These are phyloP conservation scores for Pseudozyma hubeiensis DNA, from an alignment of 1,284 basidiomycete species.

Conservation along the genomic window DNA sequence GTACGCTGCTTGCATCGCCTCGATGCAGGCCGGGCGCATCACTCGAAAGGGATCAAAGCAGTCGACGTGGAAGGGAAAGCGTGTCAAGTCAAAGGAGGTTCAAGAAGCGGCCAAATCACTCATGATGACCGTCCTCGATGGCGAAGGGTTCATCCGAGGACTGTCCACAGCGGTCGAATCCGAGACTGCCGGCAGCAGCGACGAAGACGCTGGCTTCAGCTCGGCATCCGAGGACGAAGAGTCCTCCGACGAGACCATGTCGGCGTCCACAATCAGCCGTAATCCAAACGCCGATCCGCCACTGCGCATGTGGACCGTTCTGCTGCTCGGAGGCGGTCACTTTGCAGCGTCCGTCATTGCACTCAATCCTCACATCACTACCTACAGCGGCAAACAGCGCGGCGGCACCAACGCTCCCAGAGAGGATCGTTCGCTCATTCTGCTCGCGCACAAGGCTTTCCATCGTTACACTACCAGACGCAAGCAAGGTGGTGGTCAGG, in stretches of 20 bases:
- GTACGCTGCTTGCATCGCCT: constrained; percentile 71
- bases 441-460: constrained; percentile 93
- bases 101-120: constrained; percentile 55
- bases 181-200: constrained; percentile 23
- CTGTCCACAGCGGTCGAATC: constrained; percentile 30
- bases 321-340: constrained; percentile 97
- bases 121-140: constrained; percentile 60
- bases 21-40: constrained; percentile 65
- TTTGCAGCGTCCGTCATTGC: constrained; percentile 90
- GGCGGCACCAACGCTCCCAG: constrained; percentile 22
- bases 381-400: constrained; percentile 27
- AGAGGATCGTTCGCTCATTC: constrained; percentile 72
- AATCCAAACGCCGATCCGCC: constrained; percentile 46
- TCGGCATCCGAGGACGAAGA: constrained; percentile 24
- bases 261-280: constrained; percentile 29
- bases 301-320: constrained; percentile 84
- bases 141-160: constrained; percentile 48
- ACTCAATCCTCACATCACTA: constrained; percentile 69
- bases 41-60: constrained; percentile 46
- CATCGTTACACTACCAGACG: constrained; percentile 97
- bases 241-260: constrained; percentile 22
- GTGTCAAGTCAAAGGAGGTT: constrained; percentile 58
- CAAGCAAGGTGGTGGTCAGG: constrained; percentile 97
- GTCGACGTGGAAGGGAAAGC: constrained; percentile 56
- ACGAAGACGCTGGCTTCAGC: constrained; percentile 31